Evolutionary conservation across 495 filamentous ascomycete species (phyloP), one percentile per base, ranked within the genome.

Genomic region (Aspergillus nanangensis): DNA sequence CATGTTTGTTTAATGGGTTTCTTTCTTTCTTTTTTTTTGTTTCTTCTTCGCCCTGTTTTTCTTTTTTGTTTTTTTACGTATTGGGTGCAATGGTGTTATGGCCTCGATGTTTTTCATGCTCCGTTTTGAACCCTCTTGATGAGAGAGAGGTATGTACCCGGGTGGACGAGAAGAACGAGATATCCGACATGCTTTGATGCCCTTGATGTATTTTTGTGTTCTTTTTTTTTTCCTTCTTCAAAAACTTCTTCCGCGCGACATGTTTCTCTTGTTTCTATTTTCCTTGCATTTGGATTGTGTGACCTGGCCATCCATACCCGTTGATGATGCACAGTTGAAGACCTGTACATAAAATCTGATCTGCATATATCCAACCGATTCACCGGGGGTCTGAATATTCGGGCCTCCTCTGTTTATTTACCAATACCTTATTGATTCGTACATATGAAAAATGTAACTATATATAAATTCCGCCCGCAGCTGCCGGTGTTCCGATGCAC

Each of bases 41-140:
- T 52, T 45, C 45, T 50, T 59, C 51, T 58, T 22, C 42, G 45
- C 48, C 53, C 53, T 39, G 61, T 18, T 21, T 39, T 54, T 48
- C 20, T 52, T n/a, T 52, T 45, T 31, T 9, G 21, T 57, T 52
- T 44, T 47, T 49, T 58, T 54, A 60, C 23, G 45, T 45, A 49
- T 52, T 52, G 36, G 61, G 57, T 63, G 61, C 47, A 51, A 45
- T 44, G 54, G 58, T 52, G 67, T 70, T 64, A 61, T 56, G 65
- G 47, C 46, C 44, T 61, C 44, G 15, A 36, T 17, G 46, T 47
- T 52, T 51, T 58, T 43, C 32, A n/a, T 42, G 35, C 23, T 37
- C 32, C 34, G 32, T 37, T 44, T 43, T 38, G 39, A 44, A 46
- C 47, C 40, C 43, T 52, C 39, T 45, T 25, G 44, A 38, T 22